Base-by-base conservation (phyloP, 495 filamentous ascomycete species). In the Podospora bellae-mahoneyi region DNA sequence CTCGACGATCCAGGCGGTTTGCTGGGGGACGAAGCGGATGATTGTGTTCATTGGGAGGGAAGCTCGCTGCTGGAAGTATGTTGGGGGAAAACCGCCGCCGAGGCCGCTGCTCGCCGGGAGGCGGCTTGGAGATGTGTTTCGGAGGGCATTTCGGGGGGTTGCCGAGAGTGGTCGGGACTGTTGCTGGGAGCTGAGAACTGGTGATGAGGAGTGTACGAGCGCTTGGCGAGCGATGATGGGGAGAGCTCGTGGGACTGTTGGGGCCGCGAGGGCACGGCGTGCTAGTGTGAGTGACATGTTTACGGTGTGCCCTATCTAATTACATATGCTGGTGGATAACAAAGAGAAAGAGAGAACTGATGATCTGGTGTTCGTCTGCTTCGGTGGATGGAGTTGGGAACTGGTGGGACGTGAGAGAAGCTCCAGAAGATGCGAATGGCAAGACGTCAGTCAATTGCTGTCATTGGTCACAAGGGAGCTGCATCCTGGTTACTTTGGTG, bases 1-100 rank as follows among this genome's bases (percentile, higher is more conserved):
- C 82, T 99, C 96, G 54, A 99, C 95, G 67, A 99, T 93, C 96
- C 96, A 99, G 82, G 95, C 96, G 65, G 94, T 97, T 82, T 98
- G 95, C 79, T 99, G 96, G 10, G 96, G 95, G 30, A 99, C 96
- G 82, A 99, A 99, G 65, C 94, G 92, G 70, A 99, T 85, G 71
- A 99, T 84, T 27, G 96, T 98, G 81, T 98, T 99, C 65, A 93
- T 90, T 26, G 95, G 95, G 28, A 97, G 83, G 18, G 83, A 83
- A 10, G 30, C 18, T 39, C 83, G 79, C 64, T 81, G 80, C 65
- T 86, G 83, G 78, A 88, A 88, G 74, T 88, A 88, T 23, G 83
- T 82, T 9, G 82, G 79, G 64, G 83, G 83, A n/a, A 78, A 58
- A 68, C 69, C 71, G 23, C 76, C 71, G 71, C 68, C 69, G 16